A percentile compares a stretch with the other conserved stretches of the same genome.
phyloP scores from a whole-genome alignment of 495 filamentous ascomycete species.

The Hypoxylon fuscum region DNA sequence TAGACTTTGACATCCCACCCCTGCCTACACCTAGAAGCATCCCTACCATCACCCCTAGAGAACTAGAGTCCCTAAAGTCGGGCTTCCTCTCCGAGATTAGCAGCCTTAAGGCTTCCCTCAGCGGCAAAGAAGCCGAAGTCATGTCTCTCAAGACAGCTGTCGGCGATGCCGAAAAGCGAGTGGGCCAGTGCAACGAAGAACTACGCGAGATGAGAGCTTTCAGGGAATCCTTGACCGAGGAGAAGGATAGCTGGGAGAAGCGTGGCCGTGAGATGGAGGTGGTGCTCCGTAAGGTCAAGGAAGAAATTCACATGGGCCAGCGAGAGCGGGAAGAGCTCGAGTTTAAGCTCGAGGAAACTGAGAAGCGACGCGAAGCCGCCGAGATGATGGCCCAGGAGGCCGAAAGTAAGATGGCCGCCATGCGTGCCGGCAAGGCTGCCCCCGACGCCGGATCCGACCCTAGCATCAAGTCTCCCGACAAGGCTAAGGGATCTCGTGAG shows the following conservation, averaged over 20 bases:
- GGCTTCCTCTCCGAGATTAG: conserved; percentile 88
- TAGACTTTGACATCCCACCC: conserved; percentile 94
- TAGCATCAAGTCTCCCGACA: conserved; percentile 40
- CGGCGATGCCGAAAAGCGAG: conserved; percentile 87
- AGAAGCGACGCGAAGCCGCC: conserved; percentile 71
- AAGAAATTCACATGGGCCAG: conserved; percentile 80
- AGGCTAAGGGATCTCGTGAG: conserved; percentile 52
- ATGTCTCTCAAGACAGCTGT: conserved; percentile 84
- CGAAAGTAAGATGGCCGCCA: conserved; percentile 75
- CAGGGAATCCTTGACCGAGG: conserved; percentile 75
- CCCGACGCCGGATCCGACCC: conserved; percentile 45
- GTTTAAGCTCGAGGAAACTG: conserved; percentile 75
- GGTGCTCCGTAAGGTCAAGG: conserved; percentile 78
- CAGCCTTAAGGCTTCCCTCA: conserved; percentile 85
- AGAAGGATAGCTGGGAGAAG: conserved; percentile 84
- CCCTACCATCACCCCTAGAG: conserved; percentile 88
- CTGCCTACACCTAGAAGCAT: conserved; percentile 90
- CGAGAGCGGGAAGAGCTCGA: conserved; percentile 77
- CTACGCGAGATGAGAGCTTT: conserved; percentile 75
- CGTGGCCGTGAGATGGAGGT: conserved; percentile 84
- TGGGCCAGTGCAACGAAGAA: conserved; percentile 83
- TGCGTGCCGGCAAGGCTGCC: conserved; percentile 62
- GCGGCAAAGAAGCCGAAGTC: conserved; percentile 90
- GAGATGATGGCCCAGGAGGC: conserved; percentile 73
- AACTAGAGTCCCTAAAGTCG: conserved; percentile 91